Evolutionary conservation across 2,329 filamentous ascomycete species (phyloP), one percentile per base, ranked within the genome.

Genomic region (Sporothrix globosa): DNA sequence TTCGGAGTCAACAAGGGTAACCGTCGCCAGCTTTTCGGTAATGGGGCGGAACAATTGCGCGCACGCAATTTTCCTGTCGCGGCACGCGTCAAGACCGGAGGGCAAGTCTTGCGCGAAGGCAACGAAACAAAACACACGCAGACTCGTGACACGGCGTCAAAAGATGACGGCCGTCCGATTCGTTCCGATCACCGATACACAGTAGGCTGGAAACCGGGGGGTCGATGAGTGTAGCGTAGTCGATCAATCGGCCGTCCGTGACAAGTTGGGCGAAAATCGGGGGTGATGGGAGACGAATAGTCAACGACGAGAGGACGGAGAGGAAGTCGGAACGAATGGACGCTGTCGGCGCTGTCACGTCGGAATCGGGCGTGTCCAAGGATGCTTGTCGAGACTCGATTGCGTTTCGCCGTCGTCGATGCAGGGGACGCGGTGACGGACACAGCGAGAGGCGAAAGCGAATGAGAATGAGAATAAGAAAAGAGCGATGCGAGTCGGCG

Each of bases 1-100:
- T 78, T 87, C 84, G 75, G 84, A 81, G 71, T 86, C 84, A 80
- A 81, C 81, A 75, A 75, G 81, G 71, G 84, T 86, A 78, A 87
- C 84, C 77, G 86, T 81, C 81, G 82, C 86, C 86, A 87, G 83
- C 76, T 80, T 83, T 77, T 75, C 77, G 76, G 74, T 70, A 75
- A 73, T 77, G 73, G 75, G 27, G 74, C 61, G 69, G 73, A 78
- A 77, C 39, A 44, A 68, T 2, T 41, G 54, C 53, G 70, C 72
- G 66, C 69, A 68, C 68, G 72, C 69, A 56, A 69, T 68, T 50
- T n/a, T 50, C 54, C 58, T 30, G 63, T 66, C 72, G 72, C 70
- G 63, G 82, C 81, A 78, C 80, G 75, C 77, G 66, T 70, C 71
- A 65, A 72, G 44, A 48, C 44, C 44, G 17, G 13, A 4, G 7